Base-by-base conservation (phyloP, 2,329 filamentous ascomycete species). In the Phoma sp. region DNA sequence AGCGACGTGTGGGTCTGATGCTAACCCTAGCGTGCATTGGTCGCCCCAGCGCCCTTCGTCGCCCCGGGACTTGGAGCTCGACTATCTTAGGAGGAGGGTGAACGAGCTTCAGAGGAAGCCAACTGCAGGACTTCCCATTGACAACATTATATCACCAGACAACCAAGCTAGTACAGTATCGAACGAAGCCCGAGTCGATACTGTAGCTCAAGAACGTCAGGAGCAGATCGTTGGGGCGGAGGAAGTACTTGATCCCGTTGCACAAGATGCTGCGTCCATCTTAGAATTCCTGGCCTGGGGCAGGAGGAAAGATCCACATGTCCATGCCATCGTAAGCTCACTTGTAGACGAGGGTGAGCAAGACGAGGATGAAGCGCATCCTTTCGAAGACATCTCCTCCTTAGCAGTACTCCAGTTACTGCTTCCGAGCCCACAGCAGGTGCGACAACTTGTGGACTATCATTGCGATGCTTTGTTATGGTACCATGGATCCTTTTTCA, bases 211-310 rank as follows among this genome's bases (percentile, higher is more conserved):
- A 17, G 17, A 17, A 17, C 17, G 17, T 17, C 17, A 17, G 39
- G 19, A n/a, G 15, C 19, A 35, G 43, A n/a, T 21, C 17, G 31
- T 27, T 27, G 12, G 22, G 4, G 24, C 6, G 10, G 19, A 36
- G 6, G 47, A 43, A 4, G 7, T 37, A 2, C 12, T 19, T 9
- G 38, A 7, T 2, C n/a, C 38, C 17, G 39, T 43, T 24, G 47
- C 19, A 6, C 47, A 50, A 57, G 77, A 79, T 61, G 78, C 78
- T 1, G 79, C 78, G 1, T 79, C 79, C 2, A 77, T 81, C 3
- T 71, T 82, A 0, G 79, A 82, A 50, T 82, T 80, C 27, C 40
- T 81, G 2, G 78, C 79, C 1, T 82, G 80, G 80, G 80, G 79
- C 8, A 74, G 79, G 15, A 70, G 74, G 32, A 82, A 81, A 58